A percentile compares a stretch with the other conserved stretches of the same genome.
Evolutionary conservation across 2,329 filamentous ascomycete genomes (phyloP).

Genomic region (Fusarium marasasianum): DNA sequence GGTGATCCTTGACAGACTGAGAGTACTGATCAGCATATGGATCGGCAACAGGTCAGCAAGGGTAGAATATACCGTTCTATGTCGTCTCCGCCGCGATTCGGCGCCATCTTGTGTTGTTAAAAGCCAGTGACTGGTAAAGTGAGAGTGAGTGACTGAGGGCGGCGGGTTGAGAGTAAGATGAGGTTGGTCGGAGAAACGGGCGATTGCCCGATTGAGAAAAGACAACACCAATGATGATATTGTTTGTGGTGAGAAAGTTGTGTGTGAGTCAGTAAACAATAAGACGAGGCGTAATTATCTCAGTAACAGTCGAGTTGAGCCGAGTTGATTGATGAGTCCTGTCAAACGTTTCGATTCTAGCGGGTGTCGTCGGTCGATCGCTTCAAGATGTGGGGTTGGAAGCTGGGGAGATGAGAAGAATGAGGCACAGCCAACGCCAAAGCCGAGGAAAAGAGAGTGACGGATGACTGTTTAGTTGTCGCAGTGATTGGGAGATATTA

Average conservation of each 20-base stretch:
- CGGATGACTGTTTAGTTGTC: not conserved
- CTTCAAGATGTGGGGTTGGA: constrained; percentile 27
- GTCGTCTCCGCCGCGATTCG: constrained; percentile 40
- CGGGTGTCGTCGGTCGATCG: constrained; percentile 29
- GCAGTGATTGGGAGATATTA: not conserved
- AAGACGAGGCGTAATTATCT: not conserved
- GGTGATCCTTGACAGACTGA: constrained; percentile 36
- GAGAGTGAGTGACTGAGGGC: not conserved
- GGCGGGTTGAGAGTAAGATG: not conserved
- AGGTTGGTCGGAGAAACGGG: not conserved
- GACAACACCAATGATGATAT: not conserved
- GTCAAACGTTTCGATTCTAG: constrained; percentile 12
- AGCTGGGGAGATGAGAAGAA: constrained; percentile 18
- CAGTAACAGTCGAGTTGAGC: constrained; percentile 11
- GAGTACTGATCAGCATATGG: constrained; percentile 27
- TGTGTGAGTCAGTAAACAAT: not conserved
- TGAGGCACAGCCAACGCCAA: constrained; percentile 21
- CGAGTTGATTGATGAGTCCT: not conserved
- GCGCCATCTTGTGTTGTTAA: constrained; percentile 30
- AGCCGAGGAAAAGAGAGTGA: constrained; percentile 1
- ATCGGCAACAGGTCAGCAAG: not conserved
- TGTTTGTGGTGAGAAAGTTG: not conserved
- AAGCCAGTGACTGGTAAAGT: not conserved
- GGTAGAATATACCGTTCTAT: constrained; percentile 39
- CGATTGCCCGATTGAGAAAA: not conserved